Percentiles rank a stretch among this genome's conserved stretches.
These are phyloP conservation scores for Talaromyces pinophilus DNA, from an alignment of 2,329 filamentous ascomycete species.

Conservation along the genomic window DNA sequence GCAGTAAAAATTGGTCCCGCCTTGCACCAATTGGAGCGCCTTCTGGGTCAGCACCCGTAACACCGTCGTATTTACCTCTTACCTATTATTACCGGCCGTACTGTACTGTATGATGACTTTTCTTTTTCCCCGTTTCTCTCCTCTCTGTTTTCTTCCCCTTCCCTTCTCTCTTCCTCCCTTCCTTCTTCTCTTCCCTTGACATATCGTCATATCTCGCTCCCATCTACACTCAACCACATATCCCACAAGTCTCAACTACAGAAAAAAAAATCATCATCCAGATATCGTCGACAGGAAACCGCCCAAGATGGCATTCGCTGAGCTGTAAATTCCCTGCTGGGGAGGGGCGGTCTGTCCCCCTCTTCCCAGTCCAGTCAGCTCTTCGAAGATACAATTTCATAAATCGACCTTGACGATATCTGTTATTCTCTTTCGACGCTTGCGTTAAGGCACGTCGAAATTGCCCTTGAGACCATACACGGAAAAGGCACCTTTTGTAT, in stretches of 20 bases:
- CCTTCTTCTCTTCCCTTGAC: slow-evolving; percentile 23
- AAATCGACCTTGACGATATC: slow-evolving; percentile 53
- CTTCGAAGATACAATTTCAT: slow-evolving; percentile 64
- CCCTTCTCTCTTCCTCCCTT: slow-evolving; percentile 22
- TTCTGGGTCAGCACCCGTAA: slow-evolving; percentile 13
- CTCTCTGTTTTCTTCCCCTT: slow-evolving; percentile 9
- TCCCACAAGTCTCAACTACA: neutral
- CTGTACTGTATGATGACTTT: slow-evolving; percentile 18
- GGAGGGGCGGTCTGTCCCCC: slow-evolving; percentile 56
- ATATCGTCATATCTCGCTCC: slow-evolving; percentile 15
- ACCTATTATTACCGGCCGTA: neutral
- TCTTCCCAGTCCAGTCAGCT: slow-evolving; percentile 72
- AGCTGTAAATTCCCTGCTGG: slow-evolving; percentile 89
- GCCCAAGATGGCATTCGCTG: slow-evolving; percentile 74
- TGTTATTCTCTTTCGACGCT: slow-evolving; percentile 55
- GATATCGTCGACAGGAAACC: slow-evolving; percentile 71
- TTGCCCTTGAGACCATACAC: slow-evolving; percentile 52
- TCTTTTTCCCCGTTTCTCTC: slow-evolving; percentile 13
- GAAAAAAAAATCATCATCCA: slow-evolving; percentile 31
- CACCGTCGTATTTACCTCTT: neutral
- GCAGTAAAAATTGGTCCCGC: slow-evolving; percentile 9
- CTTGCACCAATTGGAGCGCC: slow-evolving; percentile 11
- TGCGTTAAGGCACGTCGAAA: slow-evolving; percentile 57
- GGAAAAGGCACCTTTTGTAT: slow-evolving; percentile 40
- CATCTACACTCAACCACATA: slow-evolving; percentile 25